Percentiles rank a stretch among this genome's conserved stretches.
Evolutionary conservation across 202 grass and related monocot genomes (phyloP).

Genomic region (Cymbopogon flexuosus): DNA sequence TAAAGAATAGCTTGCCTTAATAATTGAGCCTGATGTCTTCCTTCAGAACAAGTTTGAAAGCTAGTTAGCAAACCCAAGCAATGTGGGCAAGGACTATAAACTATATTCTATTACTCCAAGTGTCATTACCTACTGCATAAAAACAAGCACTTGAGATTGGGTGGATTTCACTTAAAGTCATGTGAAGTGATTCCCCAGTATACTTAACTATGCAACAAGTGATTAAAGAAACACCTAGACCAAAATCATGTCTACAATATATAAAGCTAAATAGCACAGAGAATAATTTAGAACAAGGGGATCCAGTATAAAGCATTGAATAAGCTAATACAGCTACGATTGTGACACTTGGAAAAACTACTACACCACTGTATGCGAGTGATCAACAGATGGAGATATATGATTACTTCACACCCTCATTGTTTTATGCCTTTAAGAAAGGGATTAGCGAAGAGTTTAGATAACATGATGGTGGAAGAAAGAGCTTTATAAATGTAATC

Average conservation of each 20-base stretch:
- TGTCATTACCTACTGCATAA: slow-evolving; percentile 91
- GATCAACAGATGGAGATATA: slow-evolving; percentile 55
- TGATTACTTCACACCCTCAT: slow-evolving; percentile 46
- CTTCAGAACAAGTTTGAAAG: slow-evolving; percentile 68
- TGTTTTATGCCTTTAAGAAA: slow-evolving; percentile 50
- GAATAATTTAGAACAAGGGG: slow-evolving; percentile 31
- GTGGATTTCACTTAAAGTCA: slow-evolving; percentile 99
- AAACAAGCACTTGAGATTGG: slow-evolving; percentile 69
- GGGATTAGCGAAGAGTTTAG: slow-evolving; percentile 47
- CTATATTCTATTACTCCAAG: slow-evolving; percentile 58
- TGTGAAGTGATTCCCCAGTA: slow-evolving; percentile 78
- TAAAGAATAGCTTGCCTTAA: slow-evolving; percentile 51
- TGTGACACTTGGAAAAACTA: slow-evolving; percentile 37
- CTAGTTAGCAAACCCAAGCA: slow-evolving; percentile 70
- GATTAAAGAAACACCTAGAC: slow-evolving; percentile 66
- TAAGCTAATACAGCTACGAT: slow-evolving; percentile 46
- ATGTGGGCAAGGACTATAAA: slow-evolving; percentile 57
- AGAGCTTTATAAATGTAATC: slow-evolving; percentile 47
- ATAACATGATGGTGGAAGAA: slow-evolving; percentile 46
- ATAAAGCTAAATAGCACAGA: slow-evolving; percentile 35
- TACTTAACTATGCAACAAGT: slow-evolving; percentile 48
- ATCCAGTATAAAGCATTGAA: slow-evolving; percentile 32
- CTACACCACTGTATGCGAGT: slow-evolving; percentile 24
- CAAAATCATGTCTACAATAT: slow-evolving; percentile 70
- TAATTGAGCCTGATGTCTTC: slow-evolving; percentile 83